Base-by-base conservation (phyloP, 345 rosid species). In the Sisymbrium irio region DNA sequence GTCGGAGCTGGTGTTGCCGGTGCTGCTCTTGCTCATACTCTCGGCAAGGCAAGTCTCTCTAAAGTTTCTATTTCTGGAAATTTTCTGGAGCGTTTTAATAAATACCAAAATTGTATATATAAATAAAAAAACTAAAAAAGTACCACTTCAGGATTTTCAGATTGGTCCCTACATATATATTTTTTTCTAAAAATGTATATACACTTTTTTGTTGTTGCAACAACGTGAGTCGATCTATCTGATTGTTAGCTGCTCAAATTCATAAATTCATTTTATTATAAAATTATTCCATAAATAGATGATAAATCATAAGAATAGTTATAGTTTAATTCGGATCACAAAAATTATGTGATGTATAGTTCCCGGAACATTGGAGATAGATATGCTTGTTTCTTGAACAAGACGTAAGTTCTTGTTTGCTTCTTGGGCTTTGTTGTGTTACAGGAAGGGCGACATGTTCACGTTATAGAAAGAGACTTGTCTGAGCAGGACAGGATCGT, bases 371-470 rank as follows among this genome's bases (percentile, higher is more conserved):
- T 18, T 58, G 51, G 50, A 65, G 65, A 54, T 20, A 22, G 6
- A 32, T 12, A 13, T 22, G 57, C 28, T 45, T 62, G 50, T 22
- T 22, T 22, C 25, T 22, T 22, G 25, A 22, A 22, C 25, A 22
- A 22, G 2, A 22, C 25, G 25, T 22, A 42, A 73, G 25, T 58
- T 40, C 1, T 72, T 71, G 49, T 75, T 44, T 68, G 33, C 12
- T 4, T 22, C 19, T 50, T 57, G 56, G 58, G 1, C 3, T 2
- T 69, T 27, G 28, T 49, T 41, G 39, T 57, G 18, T 36, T 77
- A n/a, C 78, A 88, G 90, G 87, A 85, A 22, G 92, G 88, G 54
- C 67, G 90, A 1, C 41, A 79, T 42, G 88, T 88, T 35, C 83
- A 40, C 13, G 87, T 85, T 11, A 83, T 88, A 9, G 90, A 88